Conservation (phyloP, 768 basidiomycete genomes). For the Lactifluus pinguis region DNA sequence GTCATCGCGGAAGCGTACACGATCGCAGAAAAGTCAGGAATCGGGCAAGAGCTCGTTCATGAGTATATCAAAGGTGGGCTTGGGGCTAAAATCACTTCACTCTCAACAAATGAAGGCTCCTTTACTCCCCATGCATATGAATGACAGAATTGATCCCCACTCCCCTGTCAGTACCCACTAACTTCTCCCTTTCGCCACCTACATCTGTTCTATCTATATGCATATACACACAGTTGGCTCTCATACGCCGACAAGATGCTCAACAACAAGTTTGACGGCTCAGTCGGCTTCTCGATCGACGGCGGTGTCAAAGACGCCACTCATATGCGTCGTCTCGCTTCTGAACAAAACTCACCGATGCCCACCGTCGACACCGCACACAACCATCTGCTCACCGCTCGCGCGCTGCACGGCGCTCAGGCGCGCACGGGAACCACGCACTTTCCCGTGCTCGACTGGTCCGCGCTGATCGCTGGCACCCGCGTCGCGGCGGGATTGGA, state of each 20-base stretch:
- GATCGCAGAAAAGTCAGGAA: constrained; percentile 75
- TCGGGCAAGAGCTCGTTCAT: constrained; percentile 52
- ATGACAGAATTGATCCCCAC: constrained; percentile 55
- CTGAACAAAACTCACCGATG: constrained; percentile 60
- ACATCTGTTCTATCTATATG: too few species aligned
- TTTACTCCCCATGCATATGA: neutral
- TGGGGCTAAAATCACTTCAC: neutral
- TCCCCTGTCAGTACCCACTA: constrained; percentile 32
- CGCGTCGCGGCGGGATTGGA: constrained; percentile 66
- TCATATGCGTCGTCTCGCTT: constrained; percentile 64
- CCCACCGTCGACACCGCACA: constrained; percentile 64
- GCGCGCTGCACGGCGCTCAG: constrained; percentile 53
- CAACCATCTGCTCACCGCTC: constrained; percentile 69
- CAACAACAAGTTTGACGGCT: constrained; percentile 65
- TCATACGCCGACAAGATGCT: constrained; percentile 61
- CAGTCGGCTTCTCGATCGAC: constrained; percentile 67
- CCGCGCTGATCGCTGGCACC: constrained; percentile 66
- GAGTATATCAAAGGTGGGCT: constrained; percentile 46
- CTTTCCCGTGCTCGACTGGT: constrained; percentile 72
- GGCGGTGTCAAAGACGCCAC: constrained; percentile 84
- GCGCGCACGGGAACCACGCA: constrained; percentile 37
- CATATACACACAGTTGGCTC: constrained; percentile 32
- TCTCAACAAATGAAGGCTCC: neutral
- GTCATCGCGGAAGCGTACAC: constrained; percentile 78
- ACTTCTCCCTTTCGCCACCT: too few species aligned